Base-by-base conservation (phyloP, 1,284 basidiomycete genomes). In the Golubevia sp. region DNA sequence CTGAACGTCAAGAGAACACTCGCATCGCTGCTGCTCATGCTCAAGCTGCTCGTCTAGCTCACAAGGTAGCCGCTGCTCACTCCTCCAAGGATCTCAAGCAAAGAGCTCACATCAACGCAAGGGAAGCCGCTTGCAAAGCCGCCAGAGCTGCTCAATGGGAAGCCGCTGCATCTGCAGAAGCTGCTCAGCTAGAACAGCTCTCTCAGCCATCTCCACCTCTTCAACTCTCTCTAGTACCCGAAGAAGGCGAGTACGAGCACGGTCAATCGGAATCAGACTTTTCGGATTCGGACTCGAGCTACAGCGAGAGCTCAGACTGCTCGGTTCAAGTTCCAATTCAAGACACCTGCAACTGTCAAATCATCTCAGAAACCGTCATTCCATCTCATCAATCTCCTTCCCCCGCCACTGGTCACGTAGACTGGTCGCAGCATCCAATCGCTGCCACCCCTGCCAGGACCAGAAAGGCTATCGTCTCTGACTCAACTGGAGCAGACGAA, bases 1-100 rank as follows among this genome's bases (percentile, higher is more conserved):
- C n/a, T 50, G n/a, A 48, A 18, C 58, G 58, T 13, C 58, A 59
- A 48, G 58, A 59, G 24, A 27, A 25, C 20, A 20, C 58, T 30
- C 51, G 55, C 30, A 13, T 52, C 3, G 50, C 34, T 38, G 58
- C 58, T 8, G 54, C 54, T 21, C 49, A 59, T 30, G 58, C 58
- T 24, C 44, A 59, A 34, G 58, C 58, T 11, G 30, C 30, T 34
- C 30, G 30, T 34, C 30, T 34, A 11, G 30, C 30, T 34, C 30
- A 34, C 5, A 34, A 34, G 11, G 30, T 11, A 5, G 30, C 30
- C 30, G 11, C 11, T 34, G 30, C 30, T 34, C 5, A 3, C 30
- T 30, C 49, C 3, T 23, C 50, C 21, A 23, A 52, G 11, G 50
- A 54, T 50, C 48, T 15, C n/a, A 53, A 27, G 58, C 58, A 24